A percentile compares a stretch with the other conserved stretches of the same genome.
Conservation (phyloP, 2,329 filamentous ascomycete genomes). For the Simplicillium sp. region DNA sequence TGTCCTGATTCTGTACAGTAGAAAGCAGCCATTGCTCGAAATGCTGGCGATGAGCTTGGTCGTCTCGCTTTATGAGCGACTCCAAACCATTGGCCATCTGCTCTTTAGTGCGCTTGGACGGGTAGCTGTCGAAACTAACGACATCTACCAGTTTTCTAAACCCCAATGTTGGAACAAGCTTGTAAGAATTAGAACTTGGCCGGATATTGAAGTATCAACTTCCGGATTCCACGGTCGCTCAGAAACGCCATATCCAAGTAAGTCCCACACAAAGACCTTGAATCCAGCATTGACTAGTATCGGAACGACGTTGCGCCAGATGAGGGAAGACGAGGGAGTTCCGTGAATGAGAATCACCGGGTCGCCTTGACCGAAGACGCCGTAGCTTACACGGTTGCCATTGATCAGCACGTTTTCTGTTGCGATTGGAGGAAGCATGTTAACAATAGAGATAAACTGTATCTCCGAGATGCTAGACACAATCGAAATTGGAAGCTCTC, state of each 20-base stretch:
- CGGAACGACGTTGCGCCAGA: conserved; percentile 20
- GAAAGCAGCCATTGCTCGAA: conserved; percentile 17
- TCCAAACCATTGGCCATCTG: conserved; percentile 20
- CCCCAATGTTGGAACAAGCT: conserved; percentile 16
- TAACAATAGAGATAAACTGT: too few relatives aligned
- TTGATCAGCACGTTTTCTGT: conserved; percentile 17
- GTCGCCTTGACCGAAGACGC: conserved; percentile 14
- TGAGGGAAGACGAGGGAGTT: conserved; percentile 22
- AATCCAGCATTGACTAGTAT: conserved; percentile 12
- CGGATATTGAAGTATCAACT: conserved; percentile 21
- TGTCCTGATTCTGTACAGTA: conserved; percentile 10
- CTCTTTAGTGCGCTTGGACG: conserved; percentile 18
- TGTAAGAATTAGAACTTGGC: conserved; percentile 19
- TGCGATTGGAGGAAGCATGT: conserved; percentile 9
- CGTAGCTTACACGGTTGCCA: conserved; percentile 16
- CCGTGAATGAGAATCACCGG: conserved; percentile 21
- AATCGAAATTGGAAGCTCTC: too few relatives aligned
- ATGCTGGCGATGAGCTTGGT: conserved; percentile 13
- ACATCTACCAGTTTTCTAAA: conserved; percentile 17
- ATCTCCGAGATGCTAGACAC: too few relatives aligned
- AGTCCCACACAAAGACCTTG: conserved; percentile 18
- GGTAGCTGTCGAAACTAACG: conserved; percentile 23
- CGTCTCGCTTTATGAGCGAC: conserved; percentile 12
- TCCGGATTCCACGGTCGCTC: conserved; percentile 18
- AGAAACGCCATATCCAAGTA: conserved; percentile 21